phyloP scores from a whole-genome alignment of 164 flowering plant species.

The Umbilicus rupestris region DNA sequence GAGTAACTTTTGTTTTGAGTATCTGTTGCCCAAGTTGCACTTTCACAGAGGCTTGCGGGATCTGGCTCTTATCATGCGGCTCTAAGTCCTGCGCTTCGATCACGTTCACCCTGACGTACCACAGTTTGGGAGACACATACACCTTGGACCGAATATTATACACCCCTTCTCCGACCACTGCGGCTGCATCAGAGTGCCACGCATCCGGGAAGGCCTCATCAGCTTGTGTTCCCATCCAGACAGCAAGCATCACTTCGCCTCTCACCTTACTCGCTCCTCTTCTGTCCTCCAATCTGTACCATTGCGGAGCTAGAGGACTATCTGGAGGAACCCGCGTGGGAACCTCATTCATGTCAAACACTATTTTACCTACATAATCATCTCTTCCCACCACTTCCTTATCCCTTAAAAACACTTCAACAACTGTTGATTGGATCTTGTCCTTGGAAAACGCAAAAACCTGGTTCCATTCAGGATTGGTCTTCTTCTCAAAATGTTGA shows the following conservation, averaged over 20 bases:
- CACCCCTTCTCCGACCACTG: slow-evolving; percentile 2
- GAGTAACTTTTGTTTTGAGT: slow-evolving; percentile 8
- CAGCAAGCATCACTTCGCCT: slow-evolving; percentile 7
- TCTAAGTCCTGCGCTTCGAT: slow-evolving; percentile 9
- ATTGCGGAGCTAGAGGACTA: slow-evolving; percentile 9
- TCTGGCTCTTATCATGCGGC: slow-evolving; percentile 8
- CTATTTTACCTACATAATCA: background rate
- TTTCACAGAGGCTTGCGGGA: slow-evolving; percentile 5
- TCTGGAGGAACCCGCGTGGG: slow-evolving; percentile 9
- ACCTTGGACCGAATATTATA: slow-evolving; percentile 8
- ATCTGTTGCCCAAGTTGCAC: background rate
- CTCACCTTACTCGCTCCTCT: background rate
- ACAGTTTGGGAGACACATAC: slow-evolving; percentile 6
- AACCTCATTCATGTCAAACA: background rate
- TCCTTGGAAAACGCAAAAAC: background rate
- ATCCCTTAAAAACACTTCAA: slow-evolving; percentile 8
- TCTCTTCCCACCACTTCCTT: slow-evolving; percentile 7
- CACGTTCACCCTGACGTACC: slow-evolving; percentile 8
- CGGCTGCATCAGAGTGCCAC: slow-evolving; percentile 8
- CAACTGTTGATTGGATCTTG: background rate
- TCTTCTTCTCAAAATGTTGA: slow-evolving; percentile 9
- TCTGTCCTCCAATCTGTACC: slow-evolving; percentile 7
- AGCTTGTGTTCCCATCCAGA: slow-evolving; percentile 6
- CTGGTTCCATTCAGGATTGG: slow-evolving; percentile 7
- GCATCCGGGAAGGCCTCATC: slow-evolving; percentile 6